phyloP scores from a whole-genome alignment of 371 early-diverging fungal species.

The Syncephalastrum sp. region DNA sequence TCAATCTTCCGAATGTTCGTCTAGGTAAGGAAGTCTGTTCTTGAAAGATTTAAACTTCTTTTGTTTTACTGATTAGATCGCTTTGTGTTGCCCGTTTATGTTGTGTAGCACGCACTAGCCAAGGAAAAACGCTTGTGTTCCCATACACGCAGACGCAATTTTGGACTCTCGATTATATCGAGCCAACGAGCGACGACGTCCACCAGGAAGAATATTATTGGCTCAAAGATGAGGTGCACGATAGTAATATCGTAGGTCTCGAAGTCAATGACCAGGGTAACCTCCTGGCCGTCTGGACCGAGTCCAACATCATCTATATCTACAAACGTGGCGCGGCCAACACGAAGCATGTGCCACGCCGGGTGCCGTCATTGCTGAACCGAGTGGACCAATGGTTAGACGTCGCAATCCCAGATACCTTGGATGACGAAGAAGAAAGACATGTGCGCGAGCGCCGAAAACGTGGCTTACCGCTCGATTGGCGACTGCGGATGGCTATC shows the following conservation, averaged over 20 bases:
- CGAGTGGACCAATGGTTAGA: conserved; percentile 16
- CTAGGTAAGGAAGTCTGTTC: no score
- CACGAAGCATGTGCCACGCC: conserved; percentile 7
- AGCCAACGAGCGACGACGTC: no score
- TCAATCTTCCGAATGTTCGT: no score
- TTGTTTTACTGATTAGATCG: no score
- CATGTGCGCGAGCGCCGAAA: background rate
- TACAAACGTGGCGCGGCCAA: conserved; percentile 19
- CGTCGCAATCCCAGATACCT: conserved; percentile 10
- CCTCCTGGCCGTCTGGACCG: conserved; percentile 39
- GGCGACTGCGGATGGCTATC: conserved; percentile 20
- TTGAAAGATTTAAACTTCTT: no score
- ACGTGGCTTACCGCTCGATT: conserved; percentile 8
- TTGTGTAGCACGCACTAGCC: no score
- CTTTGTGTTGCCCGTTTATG: no score
- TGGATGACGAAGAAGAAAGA: conserved; percentile 1
- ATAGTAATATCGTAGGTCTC: conserved; percentile 29
- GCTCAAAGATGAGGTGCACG: conserved; percentile 5
- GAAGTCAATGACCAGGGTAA: conserved; percentile 26
- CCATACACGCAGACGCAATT: no score
- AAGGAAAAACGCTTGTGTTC: no score
- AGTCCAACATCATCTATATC: conserved; percentile 25
- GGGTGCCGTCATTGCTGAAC: conserved; percentile 10
- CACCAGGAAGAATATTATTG: no score
- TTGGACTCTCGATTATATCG: no score